phyloP scores from a whole-genome alignment of 2,329 filamentous ascomycete genomes.

The Stachybotrys echinatus region DNA sequence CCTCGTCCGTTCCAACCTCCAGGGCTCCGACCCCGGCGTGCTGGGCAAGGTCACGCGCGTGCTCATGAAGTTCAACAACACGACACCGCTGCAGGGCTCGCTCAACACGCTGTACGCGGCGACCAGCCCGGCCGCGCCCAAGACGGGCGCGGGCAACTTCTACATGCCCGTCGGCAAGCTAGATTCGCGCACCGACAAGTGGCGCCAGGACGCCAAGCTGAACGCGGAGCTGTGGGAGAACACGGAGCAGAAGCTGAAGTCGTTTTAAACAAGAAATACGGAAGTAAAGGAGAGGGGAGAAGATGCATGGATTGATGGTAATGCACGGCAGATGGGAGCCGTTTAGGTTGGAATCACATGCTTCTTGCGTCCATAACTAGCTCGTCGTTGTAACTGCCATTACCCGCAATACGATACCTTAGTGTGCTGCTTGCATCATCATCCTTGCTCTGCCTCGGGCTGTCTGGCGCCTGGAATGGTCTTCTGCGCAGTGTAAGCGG shows the following conservation, averaged over 20 bases:
- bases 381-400: too few species aligned
- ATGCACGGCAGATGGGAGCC: too few species aligned
- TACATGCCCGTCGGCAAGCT: background rate
- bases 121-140: background rate
- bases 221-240: background rate
- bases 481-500: too few species aligned
- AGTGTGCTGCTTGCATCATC: too few species aligned
- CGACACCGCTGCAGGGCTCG: conserved; percentile 1
- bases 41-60: conserved; percentile 10
- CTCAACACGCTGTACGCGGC: background rate
- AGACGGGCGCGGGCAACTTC: background rate
- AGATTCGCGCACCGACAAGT: background rate
- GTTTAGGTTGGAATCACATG: too few species aligned
- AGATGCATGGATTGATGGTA: too few species aligned
- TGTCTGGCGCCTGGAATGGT: too few species aligned
- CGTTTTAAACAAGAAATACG: background rate
- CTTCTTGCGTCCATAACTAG: too few species aligned
- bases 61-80: conserved; percentile 8
- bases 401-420: too few species aligned
- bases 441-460: too few species aligned
- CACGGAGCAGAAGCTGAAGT: background rate
- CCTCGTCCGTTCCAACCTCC: conserved; percentile 12
- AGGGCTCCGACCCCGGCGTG: conserved; percentile 7
- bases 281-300: background rate
- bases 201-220: background rate